These are phyloP conservation scores for Syzygium oleosum DNA, from an alignment of 345 rosid genomes.

Conservation along the genomic window DNA sequence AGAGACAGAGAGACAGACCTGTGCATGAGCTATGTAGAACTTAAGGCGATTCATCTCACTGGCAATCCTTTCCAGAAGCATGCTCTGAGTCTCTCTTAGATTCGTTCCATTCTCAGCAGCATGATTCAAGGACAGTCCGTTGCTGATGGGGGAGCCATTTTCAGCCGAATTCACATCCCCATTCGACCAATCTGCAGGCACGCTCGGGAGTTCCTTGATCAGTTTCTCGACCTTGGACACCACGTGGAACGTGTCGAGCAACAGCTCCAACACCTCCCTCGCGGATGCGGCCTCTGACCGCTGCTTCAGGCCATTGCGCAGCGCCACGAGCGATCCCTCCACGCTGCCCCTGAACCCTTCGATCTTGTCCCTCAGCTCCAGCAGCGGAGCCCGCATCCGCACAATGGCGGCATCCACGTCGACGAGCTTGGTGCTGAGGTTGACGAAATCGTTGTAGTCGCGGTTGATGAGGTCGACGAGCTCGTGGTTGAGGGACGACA, in stretches of 20 bases:
- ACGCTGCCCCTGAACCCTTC: slow-evolving; percentile 67
- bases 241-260: slow-evolving; percentile 91
- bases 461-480: slow-evolving; percentile 96
- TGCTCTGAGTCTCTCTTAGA: slow-evolving; percentile 89
- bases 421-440: slow-evolving; percentile 90
- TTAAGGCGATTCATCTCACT: slow-evolving; percentile 96
- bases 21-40: slow-evolving; percentile 83
- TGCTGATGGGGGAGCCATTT: slow-evolving; percentile 27
- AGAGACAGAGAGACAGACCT: slow-evolving; percentile 53
- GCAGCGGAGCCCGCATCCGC: slow-evolving; percentile 93
- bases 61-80: slow-evolving; percentile 96
- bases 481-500: slow-evolving; percentile 88
- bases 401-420: slow-evolving; percentile 87
- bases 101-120: slow-evolving; percentile 60
- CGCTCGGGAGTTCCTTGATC: slow-evolving; percentile 81
- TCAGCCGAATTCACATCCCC: slow-evolving; percentile 42
- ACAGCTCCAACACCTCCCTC: slow-evolving; percentile 73
- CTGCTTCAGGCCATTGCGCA: slow-evolving; percentile 76
- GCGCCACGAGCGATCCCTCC: slow-evolving; percentile 54
- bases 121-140: slow-evolving; percentile 30
- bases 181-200: slow-evolving; percentile 76
- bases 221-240: slow-evolving; percentile 99
- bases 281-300: slow-evolving; percentile 93
- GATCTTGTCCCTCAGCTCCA: slow-evolving; percentile 88
- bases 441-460: slow-evolving; percentile 94